phyloP scores from a whole-genome alignment of 106 monocot genomes.

The Acorus calamus region DNA sequence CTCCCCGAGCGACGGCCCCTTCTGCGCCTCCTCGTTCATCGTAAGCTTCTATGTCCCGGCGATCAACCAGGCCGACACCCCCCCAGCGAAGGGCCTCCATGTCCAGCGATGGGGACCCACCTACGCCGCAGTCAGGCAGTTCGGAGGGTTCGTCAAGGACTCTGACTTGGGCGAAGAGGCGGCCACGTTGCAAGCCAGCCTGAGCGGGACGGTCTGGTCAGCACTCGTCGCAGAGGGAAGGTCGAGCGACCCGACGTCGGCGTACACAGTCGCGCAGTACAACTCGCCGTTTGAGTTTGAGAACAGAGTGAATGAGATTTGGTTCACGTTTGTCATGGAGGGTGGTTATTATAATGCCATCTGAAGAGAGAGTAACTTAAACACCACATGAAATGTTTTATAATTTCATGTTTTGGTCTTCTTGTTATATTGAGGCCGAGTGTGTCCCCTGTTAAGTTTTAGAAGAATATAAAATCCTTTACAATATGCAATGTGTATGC shows the following conservation, averaged over 20 bases:
- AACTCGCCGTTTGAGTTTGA: slow-evolving; percentile 78
- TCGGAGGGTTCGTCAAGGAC: slow-evolving; percentile 68
- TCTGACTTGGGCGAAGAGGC: slow-evolving; percentile 43
- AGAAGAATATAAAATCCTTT: no score
- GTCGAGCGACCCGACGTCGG: slow-evolving; percentile 20
- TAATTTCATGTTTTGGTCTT: no score
- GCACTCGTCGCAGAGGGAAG: slow-evolving; percentile 33
- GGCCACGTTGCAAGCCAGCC: slow-evolving; percentile 43
- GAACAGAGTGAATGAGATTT: slow-evolving; percentile 84
- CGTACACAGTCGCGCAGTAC: slow-evolving; percentile 69
- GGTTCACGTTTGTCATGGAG: slow-evolving; percentile 44
- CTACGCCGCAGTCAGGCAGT: slow-evolving; percentile 66
- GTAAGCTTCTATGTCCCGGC: slow-evolving; percentile 77
- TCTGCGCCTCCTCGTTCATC: slow-evolving; percentile 69
- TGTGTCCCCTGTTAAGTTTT: no score
- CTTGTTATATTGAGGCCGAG: no score
- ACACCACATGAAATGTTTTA: no score
- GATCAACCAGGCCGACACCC: slow-evolving; percentile 63
- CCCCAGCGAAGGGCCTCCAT: slow-evolving; percentile 63
- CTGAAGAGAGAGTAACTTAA: no score
- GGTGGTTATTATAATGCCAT: not conserved
- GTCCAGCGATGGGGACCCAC: slow-evolving; percentile 44
- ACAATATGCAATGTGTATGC: no score
- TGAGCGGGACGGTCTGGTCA: slow-evolving; percentile 53
- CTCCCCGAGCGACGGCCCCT: slow-evolving; percentile 70